Percentiles rank a stretch among this genome's conserved stretches.
Evolutionary conservation across 768 basidiomycete species (phyloP).

Genomic region (Naganishia friedmannii): DNA sequence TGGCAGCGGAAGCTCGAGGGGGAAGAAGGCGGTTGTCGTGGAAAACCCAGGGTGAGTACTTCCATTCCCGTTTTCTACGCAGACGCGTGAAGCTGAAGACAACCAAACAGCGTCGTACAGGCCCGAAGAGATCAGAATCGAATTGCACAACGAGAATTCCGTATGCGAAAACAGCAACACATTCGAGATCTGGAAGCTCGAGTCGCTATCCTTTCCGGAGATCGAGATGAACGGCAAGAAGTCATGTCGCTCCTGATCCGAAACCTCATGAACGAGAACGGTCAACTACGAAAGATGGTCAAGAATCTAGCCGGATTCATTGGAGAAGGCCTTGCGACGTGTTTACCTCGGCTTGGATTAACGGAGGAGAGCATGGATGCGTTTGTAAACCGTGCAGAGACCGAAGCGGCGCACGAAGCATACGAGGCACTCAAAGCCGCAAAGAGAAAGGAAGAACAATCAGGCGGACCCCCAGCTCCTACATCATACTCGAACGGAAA

Average conservation of each 20-base stretch:
- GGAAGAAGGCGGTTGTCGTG: constrained; percentile 15
- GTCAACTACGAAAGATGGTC: constrained; percentile 73
- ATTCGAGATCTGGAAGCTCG: constrained; percentile 92
- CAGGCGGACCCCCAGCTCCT: background rate
- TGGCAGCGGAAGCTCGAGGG: constrained; percentile 7
- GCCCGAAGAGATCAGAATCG: constrained; percentile 50
- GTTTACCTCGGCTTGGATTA: constrained; percentile 47
- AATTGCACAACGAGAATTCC: constrained; percentile 86
- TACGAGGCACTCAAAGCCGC: constrained; percentile 68
- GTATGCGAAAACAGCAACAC: constrained; percentile 79
- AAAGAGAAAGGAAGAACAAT: constrained; percentile 34
- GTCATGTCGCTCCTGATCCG: constrained; percentile 74
- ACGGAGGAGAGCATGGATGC: constrained; percentile 66
- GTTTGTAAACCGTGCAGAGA: constrained; percentile 80
- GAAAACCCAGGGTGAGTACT: constrained; percentile 13
- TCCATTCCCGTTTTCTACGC: background rate
- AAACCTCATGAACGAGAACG: constrained; percentile 88
- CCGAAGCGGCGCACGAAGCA: constrained; percentile 88
- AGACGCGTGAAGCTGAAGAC: background rate
- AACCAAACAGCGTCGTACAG: constrained; percentile 24
- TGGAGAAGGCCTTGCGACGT: constrained; percentile 62
- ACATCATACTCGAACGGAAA: background rate
- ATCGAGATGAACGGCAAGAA: constrained; percentile 79
- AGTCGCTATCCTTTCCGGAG: constrained; percentile 89
- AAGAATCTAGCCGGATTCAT: constrained; percentile 75